Evolutionary conservation across 139 green algal genomes (phyloP), one percentile per base, ranked within the genome.

Genomic region (Coccomyxa sp.): DNA sequence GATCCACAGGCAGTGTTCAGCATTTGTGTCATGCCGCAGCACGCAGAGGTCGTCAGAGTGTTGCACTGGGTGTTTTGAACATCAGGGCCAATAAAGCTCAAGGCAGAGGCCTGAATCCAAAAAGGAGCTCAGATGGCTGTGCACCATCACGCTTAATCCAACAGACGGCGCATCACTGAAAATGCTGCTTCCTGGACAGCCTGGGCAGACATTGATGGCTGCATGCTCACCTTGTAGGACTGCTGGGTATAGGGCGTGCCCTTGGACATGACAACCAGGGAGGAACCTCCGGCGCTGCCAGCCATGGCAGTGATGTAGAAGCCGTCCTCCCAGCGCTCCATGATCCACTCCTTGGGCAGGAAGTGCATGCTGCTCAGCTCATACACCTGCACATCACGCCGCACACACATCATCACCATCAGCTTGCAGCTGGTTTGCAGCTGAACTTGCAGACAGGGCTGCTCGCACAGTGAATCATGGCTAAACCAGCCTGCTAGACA

Each of bases 281-380:
- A 90, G 78, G 55, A 85, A 55, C 92, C 91, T n/a, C 58, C 85
- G 79, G 87, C 90, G 72, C 89, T 93, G 38, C 95, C 96, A 7
- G 96, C 96, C 90, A 99, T 97, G 70, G 93, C 89, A 34, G 95
- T 99, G 89, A 99, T 99, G 92, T 99, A 99, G 88, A 94, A 99
- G 54, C 97, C 97, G 85, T 99, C 97, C 90, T 99, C 97, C 97
- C 97, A 99, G 88, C 97, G 95, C 88, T 98, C 96, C 94, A 99
- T 98, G 87, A 99, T 98, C 95, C 95, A 99, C 69, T 96, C 90
- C 89, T 99, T 99, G 55, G 96, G 96, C 86, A 99, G 90, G 88
- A 99, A 99, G 50, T 64, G 50, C 82, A 95, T 87, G 68, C 82
- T 84, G 76, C 77, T 91, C 37, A 97, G 82, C 79, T 90, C 89